Base-by-base conservation (phyloP, 2,329 filamentous ascomycete genomes). In the Cercospora zeina region DNA sequence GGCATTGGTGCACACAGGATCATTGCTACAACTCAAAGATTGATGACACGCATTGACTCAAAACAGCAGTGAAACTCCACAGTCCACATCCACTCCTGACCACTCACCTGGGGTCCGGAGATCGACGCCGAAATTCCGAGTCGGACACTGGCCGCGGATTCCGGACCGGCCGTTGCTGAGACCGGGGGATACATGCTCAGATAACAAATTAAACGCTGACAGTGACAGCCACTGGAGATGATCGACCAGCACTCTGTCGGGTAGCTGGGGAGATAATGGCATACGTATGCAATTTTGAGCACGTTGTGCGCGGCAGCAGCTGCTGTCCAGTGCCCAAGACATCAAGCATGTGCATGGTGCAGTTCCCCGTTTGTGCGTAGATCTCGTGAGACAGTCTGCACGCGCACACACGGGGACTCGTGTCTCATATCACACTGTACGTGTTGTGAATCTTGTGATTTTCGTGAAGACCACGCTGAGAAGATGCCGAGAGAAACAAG, bases 141-240 rank as follows among this genome's bases (percentile, higher is more conserved):
- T 30, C 47, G 47, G n/a, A 21, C 13, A 51, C 47, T 19, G 47
- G 30, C 30, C 47, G 30, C 47, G 30, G 47, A 51, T 51, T 24
- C 47, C 47, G 47, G 47, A 30, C 47, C 47, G 47, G 27, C 24
- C 24, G 47, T 51, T 51, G 47, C 24, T 51, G 47, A 51, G 27
- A 51, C 47, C 47, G 24, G 47, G 47, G 24, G 30, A 33, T 3
- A 51, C 47, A 33, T 51, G 47, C 47, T 31, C 47, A 31, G 47
- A 51, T 27, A 51, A 31, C 24, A n/a, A 51, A 51, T 31, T 51
- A n/a, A 51, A 51, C 47, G 47, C 27, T 31, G 47, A 51, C 47
- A 51, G 47, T 21, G 30, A 33, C 30, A 6, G n/a, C n/a, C n/a
- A n/a, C n/a, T 42, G 39, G 39, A 45, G 39, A 45, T 21, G 39